Conservation (phyloP, 371 early-diverging fungal genomes). For the Actinomortierella wolfii region DNA sequence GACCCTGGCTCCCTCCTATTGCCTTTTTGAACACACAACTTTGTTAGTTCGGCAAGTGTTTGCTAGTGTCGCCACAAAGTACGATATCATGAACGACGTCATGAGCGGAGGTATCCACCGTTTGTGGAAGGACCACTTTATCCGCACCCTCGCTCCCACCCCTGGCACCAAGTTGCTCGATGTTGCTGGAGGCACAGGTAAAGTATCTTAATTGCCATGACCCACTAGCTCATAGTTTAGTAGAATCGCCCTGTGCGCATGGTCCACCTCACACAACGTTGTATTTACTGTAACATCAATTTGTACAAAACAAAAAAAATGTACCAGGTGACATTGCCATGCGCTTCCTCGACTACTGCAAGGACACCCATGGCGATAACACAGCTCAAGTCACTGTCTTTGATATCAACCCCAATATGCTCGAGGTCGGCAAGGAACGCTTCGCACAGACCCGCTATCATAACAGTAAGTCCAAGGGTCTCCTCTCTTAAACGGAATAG, state of each 20-base stretch:
- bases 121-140: conserved; percentile 94
- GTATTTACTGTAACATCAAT: not conserved
- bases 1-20: not conserved
- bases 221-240: too few species aligned
- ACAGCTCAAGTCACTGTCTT: conserved; percentile 85
- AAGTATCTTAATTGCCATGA: not conserved
- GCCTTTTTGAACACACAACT: not conserved
- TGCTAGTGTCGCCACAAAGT: conserved; percentile 88
- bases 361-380: conserved; percentile 65
- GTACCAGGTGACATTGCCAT: conserved; percentile 89
- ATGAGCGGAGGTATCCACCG: conserved; percentile 95
- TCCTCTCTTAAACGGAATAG: too few species aligned
- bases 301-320: not conserved
- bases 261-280: too few species aligned
- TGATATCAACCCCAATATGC: conserved; percentile 96
- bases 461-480: conserved; percentile 51
- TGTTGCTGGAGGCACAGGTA: conserved; percentile 98
- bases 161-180: conserved; percentile 88
- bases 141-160: conserved; percentile 83
- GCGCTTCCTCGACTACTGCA: conserved; percentile 86
- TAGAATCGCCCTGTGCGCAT: too few species aligned
- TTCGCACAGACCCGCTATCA: conserved; percentile 64
- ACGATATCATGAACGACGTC: conserved; percentile 97
- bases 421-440: conserved; percentile 86
- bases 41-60: conserved; percentile 85